A percentile compares a stretch with the other conserved stretches of the same genome.
Conservation (phyloP, 352 stramenopile genomes). For the Stramenopiles sp. region DNA sequence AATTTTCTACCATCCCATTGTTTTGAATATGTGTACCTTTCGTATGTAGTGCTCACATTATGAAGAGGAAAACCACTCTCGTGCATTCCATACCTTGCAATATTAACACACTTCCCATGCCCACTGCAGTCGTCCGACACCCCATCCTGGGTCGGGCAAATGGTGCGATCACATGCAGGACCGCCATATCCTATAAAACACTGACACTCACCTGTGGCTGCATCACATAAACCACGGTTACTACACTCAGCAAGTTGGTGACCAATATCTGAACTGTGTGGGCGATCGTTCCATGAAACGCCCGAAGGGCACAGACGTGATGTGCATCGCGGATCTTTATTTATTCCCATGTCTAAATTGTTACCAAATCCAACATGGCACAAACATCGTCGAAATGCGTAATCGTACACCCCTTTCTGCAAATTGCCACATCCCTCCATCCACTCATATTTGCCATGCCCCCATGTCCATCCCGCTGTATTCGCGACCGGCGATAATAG, state of each 20-base stretch:
- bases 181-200: slow-evolving; percentile 23
- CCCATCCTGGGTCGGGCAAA: neutral
- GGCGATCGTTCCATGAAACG: slow-evolving; percentile 33
- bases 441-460: too few relatives aligned
- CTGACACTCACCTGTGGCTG: slow-evolving; percentile 16
- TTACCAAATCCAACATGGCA: too few relatives aligned
- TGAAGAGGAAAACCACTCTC: slow-evolving; percentile 38
- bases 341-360: too few relatives aligned
- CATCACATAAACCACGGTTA: slow-evolving; percentile 21
- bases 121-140: slow-evolving; percentile 19
- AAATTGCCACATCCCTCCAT: too few relatives aligned
- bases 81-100: slow-evolving; percentile 49
- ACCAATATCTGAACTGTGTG: slow-evolving; percentile 24
- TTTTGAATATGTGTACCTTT: slow-evolving; percentile 29
- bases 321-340: too few relatives aligned
- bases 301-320: slow-evolving; percentile 20
- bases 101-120: slow-evolving; percentile 53
- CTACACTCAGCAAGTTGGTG: slow-evolving; percentile 31
- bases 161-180: slow-evolving; percentile 21
- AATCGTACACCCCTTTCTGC: too few relatives aligned
- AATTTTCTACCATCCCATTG: slow-evolving; percentile 51
- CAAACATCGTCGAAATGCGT: too few relatives aligned
- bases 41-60: slow-evolving; percentile 31
- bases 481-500: too few relatives aligned
- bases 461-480: too few relatives aligned